A percentile compares a stretch with the other conserved stretches of the same genome.
These are phyloP conservation scores for Capniomyces stellatus DNA, from an alignment of 371 early-diverging fungal species.

Conservation along the genomic window DNA sequence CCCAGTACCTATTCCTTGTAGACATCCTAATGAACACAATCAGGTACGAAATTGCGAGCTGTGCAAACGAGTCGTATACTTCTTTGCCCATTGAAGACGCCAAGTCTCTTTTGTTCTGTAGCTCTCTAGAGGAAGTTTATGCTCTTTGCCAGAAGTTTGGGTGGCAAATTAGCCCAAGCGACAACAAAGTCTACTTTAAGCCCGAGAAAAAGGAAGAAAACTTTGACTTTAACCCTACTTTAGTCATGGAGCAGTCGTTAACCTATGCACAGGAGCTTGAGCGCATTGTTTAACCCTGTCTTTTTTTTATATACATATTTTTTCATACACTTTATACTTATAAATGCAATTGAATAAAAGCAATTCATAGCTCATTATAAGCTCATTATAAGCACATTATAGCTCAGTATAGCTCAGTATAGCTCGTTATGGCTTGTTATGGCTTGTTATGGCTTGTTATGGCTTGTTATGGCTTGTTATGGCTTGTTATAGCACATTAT, in stretches of 20 bases:
- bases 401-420: too few relatives aligned
- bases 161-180: constrained; percentile 67
- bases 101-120: constrained; percentile 70
- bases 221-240: constrained; percentile 56
- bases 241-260: constrained; percentile 65
- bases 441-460: too few relatives aligned
- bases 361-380: too few relatives aligned
- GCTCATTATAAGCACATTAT: too few relatives aligned
- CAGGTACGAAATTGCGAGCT: constrained; percentile 84
- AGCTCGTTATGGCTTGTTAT: too few relatives aligned
- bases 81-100: constrained; percentile 74
- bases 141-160: constrained; percentile 61
- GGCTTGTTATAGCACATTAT: too few relatives aligned
- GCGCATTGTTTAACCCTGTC: constrained; percentile 63
- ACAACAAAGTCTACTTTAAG: constrained; percentile 64
- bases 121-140: constrained; percentile 49
- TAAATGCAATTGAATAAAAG: too few relatives aligned
- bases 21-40: constrained; percentile 84
- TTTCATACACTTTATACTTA: too few relatives aligned
- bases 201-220: constrained; percentile 33
- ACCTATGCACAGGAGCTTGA: constrained; percentile 88
- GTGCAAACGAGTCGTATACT: constrained; percentile 80
- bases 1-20: constrained; percentile 79
- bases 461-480: too few relatives aligned
- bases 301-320: constrained; percentile 2